Evolutionary conservation across 768 basidiomycete genomes (phyloP).

Genomic region (Neoboletus brunneissimus): DNA sequence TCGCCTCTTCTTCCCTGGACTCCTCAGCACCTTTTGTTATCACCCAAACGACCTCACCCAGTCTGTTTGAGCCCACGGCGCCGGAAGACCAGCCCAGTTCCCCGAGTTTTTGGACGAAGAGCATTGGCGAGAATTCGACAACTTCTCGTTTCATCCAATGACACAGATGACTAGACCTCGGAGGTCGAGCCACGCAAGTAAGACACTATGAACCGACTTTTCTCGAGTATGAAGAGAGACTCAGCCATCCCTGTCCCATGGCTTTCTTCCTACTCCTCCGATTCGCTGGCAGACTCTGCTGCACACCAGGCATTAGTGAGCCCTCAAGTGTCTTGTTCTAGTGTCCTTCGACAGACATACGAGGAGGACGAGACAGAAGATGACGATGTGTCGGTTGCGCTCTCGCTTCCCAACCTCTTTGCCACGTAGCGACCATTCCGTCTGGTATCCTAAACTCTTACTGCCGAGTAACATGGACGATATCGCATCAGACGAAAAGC

Average conservation of each 20-base stretch:
- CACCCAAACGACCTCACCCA: background rate
- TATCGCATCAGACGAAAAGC: background rate
- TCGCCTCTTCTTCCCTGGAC: background rate
- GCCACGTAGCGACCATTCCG: background rate
- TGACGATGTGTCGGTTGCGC: background rate
- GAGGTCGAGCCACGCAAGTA: background rate
- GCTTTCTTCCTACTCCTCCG: background rate
- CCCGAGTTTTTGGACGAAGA: too few species aligned
- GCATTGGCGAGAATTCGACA: too few species aligned
- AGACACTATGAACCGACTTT: background rate
- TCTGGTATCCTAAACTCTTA: background rate
- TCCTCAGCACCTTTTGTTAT: background rate
- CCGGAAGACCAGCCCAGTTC: too few species aligned
- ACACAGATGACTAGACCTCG: background rate
- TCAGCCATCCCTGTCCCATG: background rate
- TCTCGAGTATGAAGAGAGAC: background rate
- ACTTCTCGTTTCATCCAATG: too few species aligned
- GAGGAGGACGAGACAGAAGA: background rate
- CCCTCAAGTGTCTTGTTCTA: background rate
- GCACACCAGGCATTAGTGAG: background rate
- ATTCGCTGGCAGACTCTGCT: background rate
- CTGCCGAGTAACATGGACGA: background rate
- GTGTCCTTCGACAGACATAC: background rate
- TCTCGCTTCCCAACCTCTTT: background rate
- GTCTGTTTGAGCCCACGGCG: too few species aligned